These are phyloP conservation scores for Calonectria naviculata DNA, from an alignment of 2,329 filamentous ascomycete genomes.

Conservation along the genomic window DNA sequence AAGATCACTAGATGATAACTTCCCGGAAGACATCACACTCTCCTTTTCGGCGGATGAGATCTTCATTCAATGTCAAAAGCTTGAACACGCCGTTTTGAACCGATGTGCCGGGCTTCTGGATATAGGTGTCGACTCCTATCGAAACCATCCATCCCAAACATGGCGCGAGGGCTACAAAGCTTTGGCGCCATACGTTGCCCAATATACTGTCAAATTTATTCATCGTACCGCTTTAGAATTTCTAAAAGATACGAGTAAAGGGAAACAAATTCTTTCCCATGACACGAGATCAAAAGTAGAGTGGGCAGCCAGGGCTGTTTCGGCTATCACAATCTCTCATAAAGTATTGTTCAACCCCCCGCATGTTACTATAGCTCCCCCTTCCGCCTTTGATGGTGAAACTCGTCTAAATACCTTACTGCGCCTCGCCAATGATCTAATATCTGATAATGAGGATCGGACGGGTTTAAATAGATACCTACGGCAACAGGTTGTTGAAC, in stretches of 20 bases:
- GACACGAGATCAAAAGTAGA: not conserved
- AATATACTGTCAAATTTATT: not conserved
- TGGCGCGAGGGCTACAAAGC: not conserved
- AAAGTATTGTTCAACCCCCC: not conserved
- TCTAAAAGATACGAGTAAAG: not conserved
- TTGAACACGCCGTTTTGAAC: not conserved
- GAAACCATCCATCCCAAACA: not conserved
- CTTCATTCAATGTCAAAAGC: not conserved
- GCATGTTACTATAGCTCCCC: not conserved
- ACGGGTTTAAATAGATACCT: not conserved
- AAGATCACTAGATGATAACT: not conserved
- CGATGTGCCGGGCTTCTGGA: not conserved
- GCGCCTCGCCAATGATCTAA: too few relatives aligned
- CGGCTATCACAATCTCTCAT: not conserved
- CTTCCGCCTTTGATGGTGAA: too few relatives aligned
- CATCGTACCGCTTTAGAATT: conserved; percentile 13
- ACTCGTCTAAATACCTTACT: too few relatives aligned
- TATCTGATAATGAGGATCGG: not conserved
- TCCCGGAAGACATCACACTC: not conserved
- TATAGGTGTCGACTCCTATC: not conserved
- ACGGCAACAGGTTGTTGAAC: not conserved
- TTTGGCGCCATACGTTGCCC: too few relatives aligned
- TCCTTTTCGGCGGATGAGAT: not conserved
- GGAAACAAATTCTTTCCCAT: not conserved
- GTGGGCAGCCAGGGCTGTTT: not conserved